Conservation (phyloP, 371 early-diverging fungal species). For the Dichotomocladium elegans region DNA sequence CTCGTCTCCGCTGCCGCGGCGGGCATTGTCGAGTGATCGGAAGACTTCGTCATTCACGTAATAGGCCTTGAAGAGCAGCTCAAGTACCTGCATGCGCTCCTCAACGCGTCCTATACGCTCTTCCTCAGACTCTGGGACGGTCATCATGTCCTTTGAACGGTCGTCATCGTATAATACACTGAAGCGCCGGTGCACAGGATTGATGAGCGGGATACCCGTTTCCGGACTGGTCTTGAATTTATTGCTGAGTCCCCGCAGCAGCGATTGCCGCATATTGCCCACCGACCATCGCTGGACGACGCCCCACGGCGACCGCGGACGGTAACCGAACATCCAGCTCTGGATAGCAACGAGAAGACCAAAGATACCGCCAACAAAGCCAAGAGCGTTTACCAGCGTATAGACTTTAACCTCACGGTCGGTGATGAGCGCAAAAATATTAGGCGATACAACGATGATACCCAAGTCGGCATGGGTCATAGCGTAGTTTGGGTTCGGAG, state of each 20-base stretch:
- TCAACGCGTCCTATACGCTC: slow-evolving; percentile 23
- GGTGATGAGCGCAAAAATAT: slow-evolving; percentile 13
- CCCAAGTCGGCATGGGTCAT: slow-evolving; percentile 27
- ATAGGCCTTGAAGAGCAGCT: slow-evolving; percentile 32
- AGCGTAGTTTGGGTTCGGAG: slow-evolving; percentile 36
- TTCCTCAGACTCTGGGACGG: slow-evolving; percentile 14
- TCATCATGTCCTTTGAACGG: neutral
- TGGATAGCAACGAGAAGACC: slow-evolving; percentile 41
- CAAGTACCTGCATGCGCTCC: slow-evolving; percentile 30
- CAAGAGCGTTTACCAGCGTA: slow-evolving; percentile 42
- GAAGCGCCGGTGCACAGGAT: slow-evolving; percentile 45
- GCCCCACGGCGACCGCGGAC: slow-evolving; percentile 50
- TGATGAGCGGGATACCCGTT: slow-evolving; percentile 41
- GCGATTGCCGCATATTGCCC: slow-evolving; percentile 40
- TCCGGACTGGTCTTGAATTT: slow-evolving; percentile 36
- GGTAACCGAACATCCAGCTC: slow-evolving; percentile 47
- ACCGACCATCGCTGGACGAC: slow-evolving; percentile 48
- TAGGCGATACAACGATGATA: slow-evolving; percentile 25
- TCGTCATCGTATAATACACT: slow-evolving; percentile 17
- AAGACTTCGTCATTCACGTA: slow-evolving; percentile 42
- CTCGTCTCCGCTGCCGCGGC: too few relatives aligned
- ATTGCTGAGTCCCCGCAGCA: slow-evolving; percentile 30
- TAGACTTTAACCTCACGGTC: slow-evolving; percentile 48
- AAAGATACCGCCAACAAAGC: slow-evolving; percentile 50
- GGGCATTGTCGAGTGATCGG: slow-evolving; percentile 36